A percentile compares a stretch with the other conserved stretches of the same genome.
phyloP scores from a whole-genome alignment of 2,329 filamentous ascomycete genomes.

The Rutstroemia sp. region DNA sequence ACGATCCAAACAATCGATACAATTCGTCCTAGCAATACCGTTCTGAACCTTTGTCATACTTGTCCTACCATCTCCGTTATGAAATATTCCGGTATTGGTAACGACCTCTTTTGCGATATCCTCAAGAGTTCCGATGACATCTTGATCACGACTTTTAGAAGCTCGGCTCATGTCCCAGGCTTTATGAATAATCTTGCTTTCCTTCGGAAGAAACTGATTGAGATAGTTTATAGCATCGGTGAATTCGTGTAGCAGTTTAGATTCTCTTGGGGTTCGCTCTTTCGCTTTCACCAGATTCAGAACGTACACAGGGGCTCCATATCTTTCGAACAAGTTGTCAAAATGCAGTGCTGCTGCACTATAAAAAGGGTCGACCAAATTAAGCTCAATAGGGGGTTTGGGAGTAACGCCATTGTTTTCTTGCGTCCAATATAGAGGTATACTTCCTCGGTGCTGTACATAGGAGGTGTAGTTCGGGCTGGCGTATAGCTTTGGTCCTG shows the following conservation, averaged over 20 bases:
- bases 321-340: constrained; percentile 86
- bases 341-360: constrained; percentile 90
- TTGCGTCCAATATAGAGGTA: constrained; percentile 95
- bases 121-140: constrained; percentile 90
- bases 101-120: constrained; percentile 83
- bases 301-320: constrained; percentile 86
- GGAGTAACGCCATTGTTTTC: constrained; percentile 92
- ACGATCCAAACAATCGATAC: constrained; percentile 93
- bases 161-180: constrained; percentile 98
- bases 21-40: constrained; percentile 90
- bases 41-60: constrained; percentile 70
- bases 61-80: constrained; percentile 71
- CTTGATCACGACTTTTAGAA: constrained; percentile 82
- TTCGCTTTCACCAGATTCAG: constrained; percentile 86
- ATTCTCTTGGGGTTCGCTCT: constrained; percentile 84
- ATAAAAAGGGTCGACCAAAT: constrained; percentile 94
- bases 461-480: constrained; percentile 94
- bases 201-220: constrained; percentile 81
- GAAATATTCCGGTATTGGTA: constrained; percentile 84
- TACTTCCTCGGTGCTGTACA: constrained; percentile 92
- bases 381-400: constrained; percentile 92
- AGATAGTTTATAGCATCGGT: constrained; percentile 83
- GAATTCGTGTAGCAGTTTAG: constrained; percentile 82
- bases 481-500: constrained; percentile 75
- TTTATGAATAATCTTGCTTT: constrained; percentile 84